Conservation (phyloP, 495 filamentous ascomycete species). For the Penicillium tannophilum region DNA sequence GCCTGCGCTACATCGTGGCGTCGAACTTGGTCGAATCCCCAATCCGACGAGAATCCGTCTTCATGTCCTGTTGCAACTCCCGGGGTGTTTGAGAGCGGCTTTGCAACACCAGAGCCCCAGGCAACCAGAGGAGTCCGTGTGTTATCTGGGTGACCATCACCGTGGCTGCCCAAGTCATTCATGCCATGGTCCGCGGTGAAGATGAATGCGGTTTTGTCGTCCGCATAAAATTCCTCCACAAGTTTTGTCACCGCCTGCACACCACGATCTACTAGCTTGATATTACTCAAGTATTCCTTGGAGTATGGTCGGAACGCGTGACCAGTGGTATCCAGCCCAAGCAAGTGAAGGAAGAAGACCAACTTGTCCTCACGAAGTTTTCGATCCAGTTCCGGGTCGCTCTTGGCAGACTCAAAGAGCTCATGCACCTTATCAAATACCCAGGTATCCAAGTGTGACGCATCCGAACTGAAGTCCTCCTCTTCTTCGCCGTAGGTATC, state of each 20-base stretch:
- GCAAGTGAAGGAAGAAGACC: slow-evolving; percentile 94
- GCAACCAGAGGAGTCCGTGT: slow-evolving; percentile 90
- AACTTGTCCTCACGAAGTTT: slow-evolving; percentile 79
- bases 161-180: slow-evolving; percentile 98
- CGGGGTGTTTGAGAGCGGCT: slow-evolving; percentile 59
- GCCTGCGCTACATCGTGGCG: slow-evolving; percentile 93
- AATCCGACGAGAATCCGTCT: slow-evolving; percentile 90
- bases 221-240: slow-evolving; percentile 87
- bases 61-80: slow-evolving; percentile 74
- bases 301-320: slow-evolving; percentile 91
- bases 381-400: slow-evolving; percentile 73
- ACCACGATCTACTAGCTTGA: slow-evolving; percentile 91
- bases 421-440: slow-evolving; percentile 93
- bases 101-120: slow-evolving; percentile 92
- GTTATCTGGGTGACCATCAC: slow-evolving; percentile 97
- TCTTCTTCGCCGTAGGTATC: slow-evolving; percentile 79
- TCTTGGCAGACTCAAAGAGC: slow-evolving; percentile 77
- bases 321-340: slow-evolving; percentile 94
- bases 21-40: slow-evolving; percentile 77
- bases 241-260: slow-evolving; percentile 79
- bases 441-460: slow-evolving; percentile 82
- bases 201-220: slow-evolving; percentile 89
- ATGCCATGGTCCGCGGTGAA: slow-evolving; percentile 99
- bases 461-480: slow-evolving; percentile 89
- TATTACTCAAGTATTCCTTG: slow-evolving; percentile 91